Conservation (phyloP, 2,329 filamentous ascomycete species). For the Colletotrichum phormii region DNA sequence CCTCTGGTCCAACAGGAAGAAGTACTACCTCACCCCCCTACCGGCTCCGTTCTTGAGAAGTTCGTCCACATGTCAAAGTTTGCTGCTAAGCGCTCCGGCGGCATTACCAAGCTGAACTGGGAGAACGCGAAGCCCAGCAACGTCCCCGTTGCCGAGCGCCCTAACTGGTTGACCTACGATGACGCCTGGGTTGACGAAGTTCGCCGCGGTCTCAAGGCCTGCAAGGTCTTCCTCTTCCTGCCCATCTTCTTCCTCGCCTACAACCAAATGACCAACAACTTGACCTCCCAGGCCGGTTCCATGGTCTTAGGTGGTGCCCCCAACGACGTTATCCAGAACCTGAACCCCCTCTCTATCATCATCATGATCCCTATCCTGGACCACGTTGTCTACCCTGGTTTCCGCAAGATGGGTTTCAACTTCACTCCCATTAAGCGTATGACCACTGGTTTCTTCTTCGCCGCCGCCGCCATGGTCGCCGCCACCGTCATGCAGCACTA, state of each 20-base stretch:
- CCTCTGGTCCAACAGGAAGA: constrained; percentile 68
- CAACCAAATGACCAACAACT: constrained; percentile 70
- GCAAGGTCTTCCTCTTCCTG: constrained; percentile 78
- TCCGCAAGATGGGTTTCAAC: constrained; percentile 71
- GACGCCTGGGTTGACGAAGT: constrained; percentile 87
- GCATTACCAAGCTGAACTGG: constrained; percentile 74
- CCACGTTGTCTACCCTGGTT: constrained; percentile 73
- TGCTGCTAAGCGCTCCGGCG: constrained; percentile 73
- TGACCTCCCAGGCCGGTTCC: constrained; percentile 72
- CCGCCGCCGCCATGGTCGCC: constrained; percentile 69
- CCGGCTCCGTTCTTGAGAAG: constrained; percentile 78
- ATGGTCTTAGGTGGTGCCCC: constrained; percentile 78
- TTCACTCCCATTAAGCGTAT: constrained; percentile 85
- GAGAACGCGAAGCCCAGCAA: constrained; percentile 75
- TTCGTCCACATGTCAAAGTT: constrained; percentile 70
- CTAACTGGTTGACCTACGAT: constrained; percentile 83
- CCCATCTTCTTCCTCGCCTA: constrained; percentile 72
- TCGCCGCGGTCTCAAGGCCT: constrained; percentile 75
- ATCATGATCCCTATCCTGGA: constrained; percentile 81
- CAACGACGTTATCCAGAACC: constrained; percentile 82
- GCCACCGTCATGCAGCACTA: constrained; percentile 69
- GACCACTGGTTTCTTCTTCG: constrained; percentile 75
- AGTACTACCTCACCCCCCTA: constrained; percentile 74
- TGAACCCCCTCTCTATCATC: constrained; percentile 80
- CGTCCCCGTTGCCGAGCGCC: constrained; percentile 66